phyloP scores from a whole-genome alignment of 257 asterid genomes.

The Haberlea rhodopensis region DNA sequence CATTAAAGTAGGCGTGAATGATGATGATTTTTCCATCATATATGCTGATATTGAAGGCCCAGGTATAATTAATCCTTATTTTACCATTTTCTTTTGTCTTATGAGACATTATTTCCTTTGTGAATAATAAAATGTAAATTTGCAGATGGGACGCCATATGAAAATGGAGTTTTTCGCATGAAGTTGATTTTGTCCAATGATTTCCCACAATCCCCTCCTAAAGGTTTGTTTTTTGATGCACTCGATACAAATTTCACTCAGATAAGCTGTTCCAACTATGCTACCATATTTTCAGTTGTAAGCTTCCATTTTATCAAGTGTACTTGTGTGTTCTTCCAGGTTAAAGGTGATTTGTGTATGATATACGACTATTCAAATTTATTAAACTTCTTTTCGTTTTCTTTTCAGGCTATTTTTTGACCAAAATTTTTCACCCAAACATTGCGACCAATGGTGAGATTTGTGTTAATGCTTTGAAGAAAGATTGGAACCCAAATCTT shows the following conservation, averaged over 20 bases:
- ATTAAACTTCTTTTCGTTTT: slow-evolving; percentile 3
- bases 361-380: background rate
- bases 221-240: slow-evolving; percentile 53
- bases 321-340: background rate
- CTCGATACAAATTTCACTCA: slow-evolving; percentile 12
- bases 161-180: slow-evolving; percentile 89
- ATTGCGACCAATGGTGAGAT: slow-evolving; percentile 82
- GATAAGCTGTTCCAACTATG: slow-evolving; percentile 8
- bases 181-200: slow-evolving; percentile 81
- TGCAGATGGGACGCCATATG: slow-evolving; percentile 98
- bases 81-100: slow-evolving; percentile 10
- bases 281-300: slow-evolving; percentile 1
- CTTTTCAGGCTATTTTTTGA: slow-evolving; percentile 73
- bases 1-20: no score
- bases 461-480: slow-evolving; percentile 94
- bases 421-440: slow-evolving; percentile 94
- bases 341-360: background rate
- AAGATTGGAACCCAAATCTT: slow-evolving; percentile 87
- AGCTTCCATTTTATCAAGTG: background rate
- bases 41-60: slow-evolving; percentile 97
- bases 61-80: slow-evolving; percentile 37
- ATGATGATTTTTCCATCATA: slow-evolving; percentile 81
- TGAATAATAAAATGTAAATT: slow-evolving; percentile 27
- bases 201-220: slow-evolving; percentile 91
- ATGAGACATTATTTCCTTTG: slow-evolving; percentile 6